A percentile compares a stretch with the other conserved stretches of the same genome.
phyloP scores from a whole-genome alignment of 495 filamentous ascomycete genomes.

The Aspergillus campestris region DNA sequence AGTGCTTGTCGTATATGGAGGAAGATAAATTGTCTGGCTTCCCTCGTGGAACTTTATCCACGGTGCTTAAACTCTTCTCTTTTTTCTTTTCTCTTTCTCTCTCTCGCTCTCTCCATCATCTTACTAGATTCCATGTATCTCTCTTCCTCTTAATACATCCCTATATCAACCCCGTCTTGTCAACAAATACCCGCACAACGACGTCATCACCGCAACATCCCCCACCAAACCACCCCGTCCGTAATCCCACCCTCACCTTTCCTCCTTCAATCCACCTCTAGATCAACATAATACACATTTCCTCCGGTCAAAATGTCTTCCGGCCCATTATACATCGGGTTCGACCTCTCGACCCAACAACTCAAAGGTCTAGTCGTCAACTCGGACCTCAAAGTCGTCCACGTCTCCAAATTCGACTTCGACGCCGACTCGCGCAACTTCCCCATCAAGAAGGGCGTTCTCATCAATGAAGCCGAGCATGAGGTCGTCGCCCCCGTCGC shows the following conservation, averaged over 20 bases:
- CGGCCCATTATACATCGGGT: constrained; percentile 74
- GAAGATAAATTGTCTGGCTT: too few species aligned
- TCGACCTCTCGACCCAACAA: constrained; percentile 95
- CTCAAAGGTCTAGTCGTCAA: constrained; percentile 84
- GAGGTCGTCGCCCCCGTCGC: constrained; percentile 90
- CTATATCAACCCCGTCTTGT: constrained; percentile 1
- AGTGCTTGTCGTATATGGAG: too few species aligned
- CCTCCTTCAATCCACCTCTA: background rate
- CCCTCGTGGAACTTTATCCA: too few species aligned
- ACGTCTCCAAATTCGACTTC: constrained; percentile 53
- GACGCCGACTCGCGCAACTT: constrained; percentile 63
- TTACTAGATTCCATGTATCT: too few species aligned
- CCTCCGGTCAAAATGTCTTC: constrained; percentile 18
- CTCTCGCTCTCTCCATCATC: background rate
- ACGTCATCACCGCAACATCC: too few species aligned
- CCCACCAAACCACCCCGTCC: too few species aligned
- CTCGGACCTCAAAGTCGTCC: constrained; percentile 47
- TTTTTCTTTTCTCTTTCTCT: background rate
- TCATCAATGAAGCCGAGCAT: constrained; percentile 66
- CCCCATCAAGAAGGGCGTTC: constrained; percentile 79
- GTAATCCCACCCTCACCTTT: background rate
- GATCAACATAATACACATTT: background rate
- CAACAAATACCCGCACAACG: too few species aligned
- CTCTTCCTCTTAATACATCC: background rate
- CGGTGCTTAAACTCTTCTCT: background rate